Evolutionary conservation across 164 flowering plant genomes (phyloP), one percentile per base, ranked within the genome.

Genomic region (Vitis cinerea): DNA sequence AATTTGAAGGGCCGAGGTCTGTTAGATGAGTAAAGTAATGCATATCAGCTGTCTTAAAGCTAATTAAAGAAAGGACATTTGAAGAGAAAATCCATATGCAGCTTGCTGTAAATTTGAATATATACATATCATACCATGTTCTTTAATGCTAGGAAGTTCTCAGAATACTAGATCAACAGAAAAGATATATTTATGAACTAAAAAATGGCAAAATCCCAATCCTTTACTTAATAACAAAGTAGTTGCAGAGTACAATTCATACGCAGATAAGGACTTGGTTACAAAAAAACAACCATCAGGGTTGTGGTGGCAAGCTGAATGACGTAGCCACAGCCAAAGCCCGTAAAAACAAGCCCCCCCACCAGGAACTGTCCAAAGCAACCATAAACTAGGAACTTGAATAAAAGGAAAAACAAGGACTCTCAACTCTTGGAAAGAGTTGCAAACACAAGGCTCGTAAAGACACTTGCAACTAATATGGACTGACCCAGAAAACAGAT

Each of bases 251-350:
- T 56, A 63, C 71, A 73, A 55, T 68, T 68, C 56, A 63, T 15
- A 61, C 60, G 58, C 63, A 67, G 17, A 68, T 59, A 69, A 14
- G 82, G 75, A 65, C 75, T 71, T 67, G 75, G 78, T 49, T 16
- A 51, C 19, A 63, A 67, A 79, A 72, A 82, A 78, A 69, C 44
- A 72, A 78, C 75, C 78, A 61, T 37, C 44, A 72, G 44, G 80
- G 79, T 79, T 77, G 79, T 80, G 14, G 79, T 65, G 80, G 81
- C 85, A 75, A 37, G 6, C 68, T 58, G 66, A 54, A 64, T 6
- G 52, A 59, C 50, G 67, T 65, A 57, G 76, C 86, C 82, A 79
- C 58, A 14, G 77, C 84, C 83, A 53, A 72, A 77, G 77, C 77
- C 87, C 77, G 10, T 44, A 37, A 65, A 47, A 27, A 64, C 27